Base-by-base conservation (phyloP, 768 basidiomycete species). In the Suillus occidentalis region DNA sequence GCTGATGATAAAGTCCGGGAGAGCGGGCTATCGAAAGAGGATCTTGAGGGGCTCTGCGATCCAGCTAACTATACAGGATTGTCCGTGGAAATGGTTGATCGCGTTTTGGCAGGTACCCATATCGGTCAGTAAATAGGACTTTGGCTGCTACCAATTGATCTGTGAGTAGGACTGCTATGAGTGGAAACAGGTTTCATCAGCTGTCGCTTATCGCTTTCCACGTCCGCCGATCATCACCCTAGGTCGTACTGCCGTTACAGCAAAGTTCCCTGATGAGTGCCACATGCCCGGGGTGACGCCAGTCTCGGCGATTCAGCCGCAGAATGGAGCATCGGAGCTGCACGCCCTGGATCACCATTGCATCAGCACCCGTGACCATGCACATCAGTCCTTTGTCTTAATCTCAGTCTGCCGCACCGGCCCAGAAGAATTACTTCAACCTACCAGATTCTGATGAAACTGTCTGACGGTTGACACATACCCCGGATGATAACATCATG, bases 41-140 rank as follows among this genome's bases (percentile, higher is more conserved):
- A 73, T 28, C 60, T 83, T 55, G 65, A 72, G 28, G 61, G 50
- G 25, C 67, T 82, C 47, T 83, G 81, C 58, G 70, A 81, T 45
- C 80, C 83, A 34, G 64, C 49, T 4, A 77, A 78, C 55, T 82
- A 82, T 58, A 55, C 82, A 20, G 81, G 82, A 4, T 62, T 67
- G 66, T 79, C 78, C 60, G 63, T 61, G 22, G 69, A 70, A 61
- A 75, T 82, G 76, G 68, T 64, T 0, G 62, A 66, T 31, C 70
- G 68, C 1, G 65, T 70, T 28, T 25, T 59, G 36, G 63, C 68
- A 20, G 56, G 49, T 36, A 37, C 25, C 14, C 5, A 49, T n/a
- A 43, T 34, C 6, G n/a, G 13, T 45, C n/a, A 40, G 57, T 58
- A 18, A 40, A 40, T 58, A 9, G 1, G 37, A 39, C 37, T 22